Percentiles rank a stretch among this genome's conserved stretches.
Conservation (phyloP, 2,329 filamentous ascomycete species). For the Amylocarpus encephaloides region DNA sequence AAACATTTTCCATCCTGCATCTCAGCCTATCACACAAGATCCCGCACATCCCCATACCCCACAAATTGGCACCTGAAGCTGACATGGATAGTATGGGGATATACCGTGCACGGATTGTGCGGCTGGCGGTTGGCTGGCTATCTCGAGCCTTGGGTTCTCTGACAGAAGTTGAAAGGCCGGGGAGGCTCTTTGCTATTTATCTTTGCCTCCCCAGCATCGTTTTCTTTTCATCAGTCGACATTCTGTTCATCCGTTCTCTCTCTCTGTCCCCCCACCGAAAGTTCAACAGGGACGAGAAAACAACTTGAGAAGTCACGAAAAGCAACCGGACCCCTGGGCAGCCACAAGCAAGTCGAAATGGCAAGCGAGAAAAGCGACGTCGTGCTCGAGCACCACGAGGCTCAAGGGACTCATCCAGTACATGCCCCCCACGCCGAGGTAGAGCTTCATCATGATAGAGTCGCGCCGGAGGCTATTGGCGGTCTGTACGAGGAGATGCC, state of each 20-base stretch:
- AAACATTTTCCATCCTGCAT: slow-evolving; percentile 5
- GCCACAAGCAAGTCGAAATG: neutral
- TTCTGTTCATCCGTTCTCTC: no score
- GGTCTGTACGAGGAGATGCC: slow-evolving; percentile 10
- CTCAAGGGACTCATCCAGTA: neutral
- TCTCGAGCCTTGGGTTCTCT: no score
- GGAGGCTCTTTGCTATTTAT: no score
- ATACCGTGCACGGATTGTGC: neutral
- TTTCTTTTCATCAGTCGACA: no score
- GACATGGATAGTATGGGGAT: neutral
- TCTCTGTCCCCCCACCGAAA: no score
- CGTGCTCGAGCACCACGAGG: slow-evolving; percentile 6
- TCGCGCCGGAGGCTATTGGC: slow-evolving; percentile 6
- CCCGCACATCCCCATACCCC: neutral
- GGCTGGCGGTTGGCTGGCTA: neutral
- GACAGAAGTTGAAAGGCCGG: no score
- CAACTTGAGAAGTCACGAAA: neutral
- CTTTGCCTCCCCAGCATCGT: no score
- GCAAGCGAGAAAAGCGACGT: slow-evolving; percentile 5
- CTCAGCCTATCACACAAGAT: neutral
- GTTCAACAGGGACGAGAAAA: neutral
- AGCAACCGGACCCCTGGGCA: neutral
- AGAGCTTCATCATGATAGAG: slow-evolving; percentile 2
- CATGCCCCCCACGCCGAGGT: neutral
- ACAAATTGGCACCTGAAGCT: neutral